phyloP scores from a whole-genome alignment of 495 filamentous ascomycete genomes.

The Xylaria telfairii region DNA sequence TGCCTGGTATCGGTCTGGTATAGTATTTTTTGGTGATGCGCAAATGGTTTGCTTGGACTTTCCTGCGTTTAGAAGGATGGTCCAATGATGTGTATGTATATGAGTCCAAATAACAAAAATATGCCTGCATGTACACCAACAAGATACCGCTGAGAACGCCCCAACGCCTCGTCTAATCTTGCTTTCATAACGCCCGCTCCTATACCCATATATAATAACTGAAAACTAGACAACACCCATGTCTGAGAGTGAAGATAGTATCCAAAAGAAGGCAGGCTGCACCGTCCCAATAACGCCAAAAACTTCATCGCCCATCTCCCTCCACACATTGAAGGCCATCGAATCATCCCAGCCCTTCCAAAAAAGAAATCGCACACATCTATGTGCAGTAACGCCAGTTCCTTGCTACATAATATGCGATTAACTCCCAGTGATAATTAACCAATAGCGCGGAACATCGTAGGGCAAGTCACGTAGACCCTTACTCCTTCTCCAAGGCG shows the following conservation, averaged over 20 bases:
- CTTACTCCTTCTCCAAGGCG: not conserved
- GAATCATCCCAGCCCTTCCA: not conserved
- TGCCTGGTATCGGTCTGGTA: slow-evolving; percentile 6
- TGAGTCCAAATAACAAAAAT: slow-evolving; percentile 1
- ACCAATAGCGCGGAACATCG: not conserved
- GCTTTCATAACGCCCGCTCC: slow-evolving; percentile 13
- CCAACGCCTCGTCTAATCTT: slow-evolving; percentile 26
- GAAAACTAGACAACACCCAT: not conserved
- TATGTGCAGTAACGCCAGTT: not conserved
- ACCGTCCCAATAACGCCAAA: not conserved
- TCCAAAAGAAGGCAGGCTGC: not conserved
- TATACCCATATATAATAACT: not conserved
- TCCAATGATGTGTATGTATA: not conserved
- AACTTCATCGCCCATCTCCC: slow-evolving; percentile 6
- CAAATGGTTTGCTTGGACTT: not conserved
- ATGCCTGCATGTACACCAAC: slow-evolving; percentile 7
- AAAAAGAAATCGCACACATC: not conserved
- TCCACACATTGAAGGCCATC: not conserved
- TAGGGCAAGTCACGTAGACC: not conserved
- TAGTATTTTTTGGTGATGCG: not conserved
- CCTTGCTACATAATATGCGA: not conserved
- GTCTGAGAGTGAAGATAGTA: slow-evolving; percentile 1
- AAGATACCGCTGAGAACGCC: slow-evolving; percentile 3
- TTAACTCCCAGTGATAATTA: not conserved
- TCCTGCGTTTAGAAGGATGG: not conserved